Conservation (phyloP, 345 rosid species). For the Salix brachista region DNA sequence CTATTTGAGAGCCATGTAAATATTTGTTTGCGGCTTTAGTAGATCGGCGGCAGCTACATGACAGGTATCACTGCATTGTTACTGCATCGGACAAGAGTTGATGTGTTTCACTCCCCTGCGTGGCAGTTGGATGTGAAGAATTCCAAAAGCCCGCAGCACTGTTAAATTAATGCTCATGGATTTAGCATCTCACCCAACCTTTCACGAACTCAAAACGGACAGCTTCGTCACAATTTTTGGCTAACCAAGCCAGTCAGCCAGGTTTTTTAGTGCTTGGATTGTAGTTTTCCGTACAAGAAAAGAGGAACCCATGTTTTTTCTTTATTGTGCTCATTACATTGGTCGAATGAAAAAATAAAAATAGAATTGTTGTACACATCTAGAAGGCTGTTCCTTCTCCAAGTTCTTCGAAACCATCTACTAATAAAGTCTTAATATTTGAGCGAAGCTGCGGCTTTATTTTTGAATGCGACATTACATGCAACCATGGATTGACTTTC, state of each 20-base stretch:
- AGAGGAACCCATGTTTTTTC: background rate
- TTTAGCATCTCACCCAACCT: background rate
- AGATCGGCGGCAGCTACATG: background rate
- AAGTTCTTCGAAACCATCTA: background rate
- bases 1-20: constrained; percentile 19
- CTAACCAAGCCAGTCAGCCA: background rate
- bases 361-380: background rate
- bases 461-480: background rate
- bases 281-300: background rate
- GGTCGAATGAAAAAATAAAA: background rate
- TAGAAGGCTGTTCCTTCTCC: background rate
- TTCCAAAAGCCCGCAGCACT: background rate
- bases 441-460: background rate
- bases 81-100: background rate
- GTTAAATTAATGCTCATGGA: background rate
- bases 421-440: background rate
- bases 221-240: background rate
- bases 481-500: background rate
- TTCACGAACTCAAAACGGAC: background rate
- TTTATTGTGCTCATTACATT: background rate
- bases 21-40: constrained; percentile 6
- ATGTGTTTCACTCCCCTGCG: background rate
- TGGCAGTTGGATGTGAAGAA: background rate
- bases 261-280: background rate
- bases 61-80: background rate